Conservation (phyloP, 192 early-diverging fungal genomes). For the Glomus cerebriforme region DNA sequence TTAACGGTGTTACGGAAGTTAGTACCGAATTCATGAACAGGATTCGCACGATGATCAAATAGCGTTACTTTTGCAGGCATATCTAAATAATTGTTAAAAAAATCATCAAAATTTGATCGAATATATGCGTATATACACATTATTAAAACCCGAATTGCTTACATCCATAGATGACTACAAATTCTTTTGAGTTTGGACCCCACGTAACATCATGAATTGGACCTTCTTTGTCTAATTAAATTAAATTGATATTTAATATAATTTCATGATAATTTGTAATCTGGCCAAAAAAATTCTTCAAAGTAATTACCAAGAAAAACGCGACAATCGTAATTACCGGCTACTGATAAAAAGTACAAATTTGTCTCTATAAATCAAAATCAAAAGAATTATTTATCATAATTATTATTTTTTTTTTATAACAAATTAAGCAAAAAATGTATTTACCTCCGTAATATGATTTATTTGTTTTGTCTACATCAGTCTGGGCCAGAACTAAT, state of each 20-base stretch:
- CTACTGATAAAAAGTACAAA: conserved; percentile 86
- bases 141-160: too few species aligned
- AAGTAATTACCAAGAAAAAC: conserved; percentile 62
- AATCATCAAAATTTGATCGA: neutral
- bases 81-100: conserved; percentile 20
- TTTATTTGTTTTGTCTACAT: conserved; percentile 92
- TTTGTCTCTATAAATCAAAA: conserved; percentile 65
- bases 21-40: conserved; percentile 82
- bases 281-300: neutral
- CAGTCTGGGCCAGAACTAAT: conserved; percentile 90
- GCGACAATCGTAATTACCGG: conserved; percentile 91
- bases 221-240: conserved; percentile 70
- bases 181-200: conserved; percentile 96
- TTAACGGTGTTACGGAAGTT: conserved; percentile 87
- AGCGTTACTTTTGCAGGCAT: conserved; percentile 94
- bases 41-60: conserved; percentile 87
- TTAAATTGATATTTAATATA: neutral
- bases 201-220: conserved; percentile 96
- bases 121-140: neutral
- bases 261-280: neutral
- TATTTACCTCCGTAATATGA: conserved; percentile 85
- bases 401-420: neutral
- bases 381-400: neutral
- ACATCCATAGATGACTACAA: conserved; percentile 91
- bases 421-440: neutral